Evolutionary conservation across 73 alveolate species (phyloP), one percentile per base, ranked within the genome.

Genomic region (Paramecium octaurelia): DNA sequence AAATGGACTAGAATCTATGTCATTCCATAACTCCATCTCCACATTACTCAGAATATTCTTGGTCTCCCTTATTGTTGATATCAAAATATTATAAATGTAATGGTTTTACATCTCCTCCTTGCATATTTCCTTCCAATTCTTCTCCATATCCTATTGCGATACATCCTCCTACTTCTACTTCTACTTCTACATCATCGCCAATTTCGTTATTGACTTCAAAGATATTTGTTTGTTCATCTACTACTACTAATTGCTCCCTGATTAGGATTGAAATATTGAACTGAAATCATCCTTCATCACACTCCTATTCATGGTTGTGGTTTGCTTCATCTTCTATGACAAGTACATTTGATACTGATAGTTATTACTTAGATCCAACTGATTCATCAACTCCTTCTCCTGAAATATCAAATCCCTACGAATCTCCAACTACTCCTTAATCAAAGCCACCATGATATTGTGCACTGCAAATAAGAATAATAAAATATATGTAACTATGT

Each of bases 401-500:
- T 34, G n/a, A 8, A 23, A 34, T 35, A 73, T 36, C 14, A 73
- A 73, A 73, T 73, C 87, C 16, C 40, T 73, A 29, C 87, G 40
- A 35, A 73, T 73, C 35, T 80, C 91, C 48, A 44, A 80, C 23
- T 80, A 44, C 57, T 80, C 91, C 24, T 80, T 80, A 20, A 80
- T 80, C 12, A 80, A 80, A 6, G 91, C 91, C 23, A 80, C 75
- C 91, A 80, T 80, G 2, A 80, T 80, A 43, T 80, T 80, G 31
- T 80, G 46, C 11, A 80, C 91, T 20, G 91, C 75, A 24, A 80
- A 80, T 23, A 80, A 31, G 16, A 80, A 80, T 24, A 80, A 24
- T 24, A 80, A 80, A 11, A 80, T 80, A 44, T 80, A 80, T 10
- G 64, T 8, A 40, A 34, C 46, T 18, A 48, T 80, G 34, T 44